Base-by-base conservation (phyloP, 208 protist genomes). In the Leishmania mexicana region DNA sequence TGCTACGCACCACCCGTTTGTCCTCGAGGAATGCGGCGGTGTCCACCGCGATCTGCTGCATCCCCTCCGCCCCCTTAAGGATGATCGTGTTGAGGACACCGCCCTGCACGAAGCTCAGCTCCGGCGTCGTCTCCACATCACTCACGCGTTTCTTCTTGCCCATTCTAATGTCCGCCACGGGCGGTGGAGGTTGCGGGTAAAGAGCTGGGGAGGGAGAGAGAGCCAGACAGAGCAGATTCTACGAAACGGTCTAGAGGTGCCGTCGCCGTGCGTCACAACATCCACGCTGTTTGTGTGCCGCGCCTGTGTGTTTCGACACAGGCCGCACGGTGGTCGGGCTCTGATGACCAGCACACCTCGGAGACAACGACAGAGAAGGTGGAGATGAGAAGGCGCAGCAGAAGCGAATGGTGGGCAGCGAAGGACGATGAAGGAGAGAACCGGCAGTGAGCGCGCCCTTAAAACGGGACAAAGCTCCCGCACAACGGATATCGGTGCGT, bases 81-180 rank as follows among this genome's bases (percentile, higher is more conserved):
- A 94, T 57, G 45, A 96, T 80, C 81, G 91, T 89, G 86, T 95
- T 96, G 57, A 96, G 84, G 40, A 85, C 68, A 31, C 93, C 91
- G 40, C 86, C 86, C 72, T 88, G 86, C 45, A 96, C 84, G 75
- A 95, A 95, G 45, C 78, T 49, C 8, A 96, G 77, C 42, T 96
- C 88, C 13, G 89, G 87, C 76, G 89, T 82, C 75, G 91, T 89
- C 75, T 94, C 88, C 31, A 93, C 62, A 42, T 68, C 76, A n/a
- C 64, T 87, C 5, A 64, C 40, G 10, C 76, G 84, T 62, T 85
- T 84, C 71, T 75, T 75, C 53, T 90, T 94, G 62, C 86, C 87
- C 91, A 92, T 93, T 35, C 42, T 35, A 40, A 21, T 54, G 58
- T 47, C 35, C 15, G 31, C 10, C 24, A 49, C 17, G 45, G 57